Evolutionary conservation across 768 basidiomycete species (phyloP), one percentile per base, ranked within the genome.

Genomic region (Pholiota molesta): DNA sequence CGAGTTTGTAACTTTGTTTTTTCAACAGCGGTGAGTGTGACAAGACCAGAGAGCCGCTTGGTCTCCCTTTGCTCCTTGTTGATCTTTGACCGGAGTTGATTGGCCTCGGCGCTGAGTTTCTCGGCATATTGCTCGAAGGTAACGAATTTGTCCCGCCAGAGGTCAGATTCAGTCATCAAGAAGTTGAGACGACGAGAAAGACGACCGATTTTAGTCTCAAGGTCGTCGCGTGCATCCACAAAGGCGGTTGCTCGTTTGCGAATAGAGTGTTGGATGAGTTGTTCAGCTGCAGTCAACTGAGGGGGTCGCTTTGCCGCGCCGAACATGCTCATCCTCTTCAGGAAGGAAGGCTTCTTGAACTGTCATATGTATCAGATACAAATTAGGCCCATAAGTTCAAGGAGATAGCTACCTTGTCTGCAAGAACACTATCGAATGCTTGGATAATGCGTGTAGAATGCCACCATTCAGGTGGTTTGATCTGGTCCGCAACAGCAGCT

Each of bases 121-220:
- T 96, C 95, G 8, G 95, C 95, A 71, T 96, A 95, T 73, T 90
- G 89, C 73, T 97, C 95, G 66, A 97, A 97, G 14, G 91, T 90
- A 55, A 95, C 91, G 68, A 97, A 97, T 71, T 95, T 96, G 75
- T 95, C 91, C 62, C 94, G 82, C 94, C 95, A 97, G 52, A 94
- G 76, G 69, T 94, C 92, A 5, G 87, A 88, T 74, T 94, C 93
- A 1, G 92, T 93, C 91, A 95, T 93, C 68, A 95, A 79, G 81
- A 94, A 95, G 77, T 94, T 94, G 65, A 95, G 84, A 53, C 94
- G 83, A 57, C 93, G 84, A 47, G 88, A 91, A 31, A 95, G 82
- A 44, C 94, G 86, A 31, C 93, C 94, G 65, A 95, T 94, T 82
- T 95, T 96, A 51, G 92, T 92, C 79, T 97, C 95, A 23, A 97